Base-by-base conservation (phyloP, 2,329 filamentous ascomycete genomes). In the Trichoderma semiorbis region DNA sequence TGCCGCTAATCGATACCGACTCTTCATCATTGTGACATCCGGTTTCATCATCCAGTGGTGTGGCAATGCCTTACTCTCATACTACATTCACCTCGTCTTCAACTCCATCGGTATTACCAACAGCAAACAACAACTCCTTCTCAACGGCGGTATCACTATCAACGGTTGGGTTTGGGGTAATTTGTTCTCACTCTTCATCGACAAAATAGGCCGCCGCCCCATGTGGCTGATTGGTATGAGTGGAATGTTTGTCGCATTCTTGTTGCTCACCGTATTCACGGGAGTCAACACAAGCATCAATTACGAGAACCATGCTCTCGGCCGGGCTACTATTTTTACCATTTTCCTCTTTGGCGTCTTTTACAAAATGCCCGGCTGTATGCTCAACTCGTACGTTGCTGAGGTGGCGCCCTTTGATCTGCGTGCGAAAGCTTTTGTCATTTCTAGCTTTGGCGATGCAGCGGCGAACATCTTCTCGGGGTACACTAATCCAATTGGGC, bases 211-310 rank as follows among this genome's bases (percentile, higher is more conserved):
- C 28, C 68, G 68, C 7, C 68, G 58, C 60, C 68, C 68, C 1
- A 26, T 70, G 58, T 70, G 68, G 68, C 58, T 70, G n/a, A 70
- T 70, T 70, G 68, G 68, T 24, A 70, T 70, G 68, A 64, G 58
- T 36, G 68, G 68, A 43, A 70, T 70, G 68, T 70, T 70, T 39
- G 57, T 70, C 14, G 21, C 68, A 3, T 70, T 70, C n/a, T 30
- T 70, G 28, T 24, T 70, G 39, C 60, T 70, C n/a, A 70, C 68
- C 4, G 43, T 70, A 12, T 70, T 70, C 39, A 64, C 68, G 3
- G 68, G 58, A 12, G 68, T 70, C 36, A 70, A 70, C n/a, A 64
- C 68, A 11, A 47, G 68, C 43, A 30, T 64, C 32, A 24, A 70
- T 47, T 70, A 70, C 32, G 47, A 53, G 11, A 50, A 50, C 43